Conservation (phyloP, 2,329 filamentous ascomycete species). For the Diaporthe helianthi region DNA sequence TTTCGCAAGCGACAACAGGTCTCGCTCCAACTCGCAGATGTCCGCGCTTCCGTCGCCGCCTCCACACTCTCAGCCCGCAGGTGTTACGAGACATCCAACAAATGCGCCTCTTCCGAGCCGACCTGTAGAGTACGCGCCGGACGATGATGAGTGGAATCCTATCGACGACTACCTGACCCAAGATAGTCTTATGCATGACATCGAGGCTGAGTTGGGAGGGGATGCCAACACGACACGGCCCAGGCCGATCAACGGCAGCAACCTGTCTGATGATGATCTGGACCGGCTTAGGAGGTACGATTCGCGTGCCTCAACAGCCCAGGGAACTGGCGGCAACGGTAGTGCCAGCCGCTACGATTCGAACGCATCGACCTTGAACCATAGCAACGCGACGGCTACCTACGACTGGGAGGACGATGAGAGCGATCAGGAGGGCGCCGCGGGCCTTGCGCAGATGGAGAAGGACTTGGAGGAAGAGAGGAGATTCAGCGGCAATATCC, state of each 20-base stretch:
- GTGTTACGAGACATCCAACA: constrained; percentile 64
- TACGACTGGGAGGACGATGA: constrained; percentile 67
- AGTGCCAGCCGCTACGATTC: constrained; percentile 50
- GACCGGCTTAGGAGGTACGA: constrained; percentile 57
- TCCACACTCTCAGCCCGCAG: constrained; percentile 49
- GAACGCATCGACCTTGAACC: constrained; percentile 49
- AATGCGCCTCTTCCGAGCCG: constrained; percentile 65
- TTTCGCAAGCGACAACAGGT: constrained; percentile 52
- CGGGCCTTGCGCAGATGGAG: constrained; percentile 82
- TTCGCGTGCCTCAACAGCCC: constrained; percentile 57
- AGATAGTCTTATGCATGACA: constrained; percentile 64
- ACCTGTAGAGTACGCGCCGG: constrained; percentile 53
- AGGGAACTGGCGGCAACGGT: constrained; percentile 43
- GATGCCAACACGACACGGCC: constrained; percentile 49
- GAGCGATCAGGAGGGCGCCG: constrained; percentile 86
- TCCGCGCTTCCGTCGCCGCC: constrained; percentile 57
- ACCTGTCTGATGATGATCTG: constrained; percentile 54
- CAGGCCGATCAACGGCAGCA: constrained; percentile 52
- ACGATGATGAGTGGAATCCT: constrained; percentile 45
- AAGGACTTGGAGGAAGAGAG: constrained; percentile 83
- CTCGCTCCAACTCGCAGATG: constrained; percentile 57
- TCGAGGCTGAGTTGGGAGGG: constrained; percentile 60
- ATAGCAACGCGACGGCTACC: constrained; percentile 46
- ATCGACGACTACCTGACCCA: constrained; percentile 51
- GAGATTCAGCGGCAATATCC: constrained; percentile 62